Base-by-base conservation (phyloP, 352 stramenopile genomes). In the Pythium grandisporangium region DNA sequence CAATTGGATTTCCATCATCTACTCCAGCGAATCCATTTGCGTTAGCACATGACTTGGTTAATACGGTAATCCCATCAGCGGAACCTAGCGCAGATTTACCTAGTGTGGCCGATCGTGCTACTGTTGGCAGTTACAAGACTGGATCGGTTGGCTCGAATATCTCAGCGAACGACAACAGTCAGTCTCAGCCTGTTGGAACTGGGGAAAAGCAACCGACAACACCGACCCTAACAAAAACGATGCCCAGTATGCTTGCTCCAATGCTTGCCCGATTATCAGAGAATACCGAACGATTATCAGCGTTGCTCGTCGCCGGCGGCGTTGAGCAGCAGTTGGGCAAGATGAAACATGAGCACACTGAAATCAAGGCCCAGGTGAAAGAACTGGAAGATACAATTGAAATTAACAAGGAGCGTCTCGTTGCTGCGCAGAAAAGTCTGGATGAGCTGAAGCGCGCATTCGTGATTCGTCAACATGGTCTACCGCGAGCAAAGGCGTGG, bases 291-390 rank as follows among this genome's bases (percentile, higher is more conserved):
- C 60, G 72, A 0, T 48, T 86, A 25, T 69, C 75, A 21, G 70
- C 70, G 0, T 43, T 88, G 4, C 52, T 84, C 1, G 63, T 78
- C 6, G 72, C 71, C 20, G 66, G 70, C 24, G 74, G 70, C n/a
- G 61, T 92, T 2, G 71, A 88, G 33, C 67, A 84, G 16, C 76
- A 88, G 39, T 51, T 90, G 1, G 39, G 61, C 0, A 87, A 83
- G 39, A 76, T 92, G 63, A 83, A 84, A 38, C 61, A 30, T 19
- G 79, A 87, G 33, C 65, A 87, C 39, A 45, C 66, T 0, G 76
- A 92, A 45, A 52, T 77, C 11, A 88, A 83, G 49, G 63, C 74
- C 3, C 72, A 88, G 58, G 64, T 82, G 5, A 39, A 70, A 4
- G 76, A 85, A 34, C 53, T 85, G 21, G 63, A 88, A 35, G 71